phyloP scores from a whole-genome alignment of 129 eudicot species.

The Deinandra increscens region DNA sequence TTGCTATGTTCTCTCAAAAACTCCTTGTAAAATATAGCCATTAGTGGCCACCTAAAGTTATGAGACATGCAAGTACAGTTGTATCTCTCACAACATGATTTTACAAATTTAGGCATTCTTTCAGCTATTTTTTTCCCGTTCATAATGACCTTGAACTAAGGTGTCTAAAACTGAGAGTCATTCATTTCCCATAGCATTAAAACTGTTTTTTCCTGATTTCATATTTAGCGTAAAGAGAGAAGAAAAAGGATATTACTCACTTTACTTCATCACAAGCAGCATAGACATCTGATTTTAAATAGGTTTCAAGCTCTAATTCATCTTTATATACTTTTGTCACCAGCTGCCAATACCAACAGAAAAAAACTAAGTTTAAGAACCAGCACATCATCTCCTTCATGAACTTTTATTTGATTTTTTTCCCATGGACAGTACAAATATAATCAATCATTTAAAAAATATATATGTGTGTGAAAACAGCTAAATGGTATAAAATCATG shows the following conservation, averaged over 20 bases:
- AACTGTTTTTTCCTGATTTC: not conserved
- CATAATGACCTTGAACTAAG: not conserved
- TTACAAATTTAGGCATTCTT: slow-evolving; percentile 1
- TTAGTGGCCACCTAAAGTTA: not conserved
- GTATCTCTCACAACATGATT: not conserved
- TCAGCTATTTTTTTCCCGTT: not conserved
- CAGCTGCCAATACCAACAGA: slow-evolving; percentile 44
- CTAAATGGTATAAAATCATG: slow-evolving; percentile 22
- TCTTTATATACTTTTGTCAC: slow-evolving; percentile 73
- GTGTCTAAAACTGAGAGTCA: not conserved
- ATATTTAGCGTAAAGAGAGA: slow-evolving; percentile 6
- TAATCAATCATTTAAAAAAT: slow-evolving; percentile 2
- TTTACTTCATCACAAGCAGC: slow-evolving; percentile 63
- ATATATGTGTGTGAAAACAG: not conserved
- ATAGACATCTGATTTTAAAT: slow-evolving; percentile 72
- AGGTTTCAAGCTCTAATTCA: slow-evolving; percentile 86
- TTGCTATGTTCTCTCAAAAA: not conserved
- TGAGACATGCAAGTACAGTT: not conserved
- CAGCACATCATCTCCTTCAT: slow-evolving; percentile 18
- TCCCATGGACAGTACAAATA: slow-evolving; percentile 10
- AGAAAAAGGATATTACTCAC: slow-evolving; percentile 50
- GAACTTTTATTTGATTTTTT: not conserved
- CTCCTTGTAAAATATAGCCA: not conserved
- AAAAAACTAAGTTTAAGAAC: slow-evolving; percentile 14
- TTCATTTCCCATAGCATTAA: slow-evolving; percentile 4